These are phyloP conservation scores for Scheffersomyces amazonensis DNA, from an alignment of 805 yeast species.

Conservation along the genomic window DNA sequence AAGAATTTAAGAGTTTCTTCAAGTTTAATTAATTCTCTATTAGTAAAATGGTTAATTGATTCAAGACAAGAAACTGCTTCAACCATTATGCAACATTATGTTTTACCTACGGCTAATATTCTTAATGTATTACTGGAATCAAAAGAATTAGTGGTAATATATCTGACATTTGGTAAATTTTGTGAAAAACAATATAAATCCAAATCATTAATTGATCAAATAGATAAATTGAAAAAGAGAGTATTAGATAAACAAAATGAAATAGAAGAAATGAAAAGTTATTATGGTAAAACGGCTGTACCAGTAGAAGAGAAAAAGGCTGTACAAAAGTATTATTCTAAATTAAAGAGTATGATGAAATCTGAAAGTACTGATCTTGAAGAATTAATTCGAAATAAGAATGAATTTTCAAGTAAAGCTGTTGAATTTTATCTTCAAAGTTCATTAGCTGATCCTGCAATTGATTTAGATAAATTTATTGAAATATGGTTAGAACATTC, in stretches of 20 bases:
- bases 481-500: slow-evolving; percentile 78
- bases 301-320: slow-evolving; percentile 47
- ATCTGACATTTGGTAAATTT: slow-evolving; percentile 64
- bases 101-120: slow-evolving; percentile 41
- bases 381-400: slow-evolving; percentile 32
- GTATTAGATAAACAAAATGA: slow-evolving; percentile 45
- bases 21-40: slow-evolving; percentile 32
- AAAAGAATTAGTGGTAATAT: slow-evolving; percentile 28
- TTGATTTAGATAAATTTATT: slow-evolving; percentile 70
- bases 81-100: slow-evolving; percentile 54
- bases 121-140: background rate
- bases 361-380: slow-evolving; percentile 49
- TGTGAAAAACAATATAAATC: slow-evolving; percentile 64
- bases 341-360: slow-evolving; percentile 44
- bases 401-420: slow-evolving; percentile 49
- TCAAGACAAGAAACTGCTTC: slow-evolving; percentile 68
- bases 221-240: slow-evolving; percentile 38
- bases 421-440: slow-evolving; percentile 58
- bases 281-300: slow-evolving; percentile 38
- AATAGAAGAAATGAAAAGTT: slow-evolving; percentile 45
- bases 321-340: slow-evolving; percentile 51
- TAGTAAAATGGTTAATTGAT: slow-evolving; percentile 69
- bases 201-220: slow-evolving; percentile 40
- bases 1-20: slow-evolving; percentile 15
- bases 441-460: slow-evolving; percentile 36